phyloP scores from a whole-genome alignment of 2,329 filamentous ascomycete species.

The Dothideomycetes sp. region DNA sequence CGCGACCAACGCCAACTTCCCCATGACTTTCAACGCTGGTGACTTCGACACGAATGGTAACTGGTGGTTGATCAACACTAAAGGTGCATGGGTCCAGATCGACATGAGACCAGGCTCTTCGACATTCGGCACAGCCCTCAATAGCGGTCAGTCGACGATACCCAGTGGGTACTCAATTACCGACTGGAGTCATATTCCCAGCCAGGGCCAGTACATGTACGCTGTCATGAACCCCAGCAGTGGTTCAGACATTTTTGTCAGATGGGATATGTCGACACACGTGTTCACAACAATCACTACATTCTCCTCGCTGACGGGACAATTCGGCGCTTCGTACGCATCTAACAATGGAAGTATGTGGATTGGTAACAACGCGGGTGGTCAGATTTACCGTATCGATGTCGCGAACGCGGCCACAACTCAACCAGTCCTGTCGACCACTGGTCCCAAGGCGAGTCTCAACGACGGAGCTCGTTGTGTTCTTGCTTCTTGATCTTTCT shows the following conservation, averaged over 20 bases:
- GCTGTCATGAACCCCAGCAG: background rate
- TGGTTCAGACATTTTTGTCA: background rate
- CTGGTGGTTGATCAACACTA: background rate
- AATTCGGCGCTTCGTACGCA: background rate
- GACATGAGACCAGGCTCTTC: background rate
- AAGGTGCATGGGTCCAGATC: background rate
- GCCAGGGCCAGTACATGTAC: constrained; percentile 1
- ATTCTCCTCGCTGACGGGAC: background rate
- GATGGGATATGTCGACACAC: background rate
- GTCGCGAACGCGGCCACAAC: background rate
- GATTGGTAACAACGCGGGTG: background rate
- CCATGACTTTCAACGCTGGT: background rate
- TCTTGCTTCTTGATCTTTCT: background rate
- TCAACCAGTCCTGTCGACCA: background rate
- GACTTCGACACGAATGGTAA: background rate
- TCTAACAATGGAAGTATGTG: constrained; percentile 2
- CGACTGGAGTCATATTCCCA: constrained; percentile 1
- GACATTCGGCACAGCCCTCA: background rate
- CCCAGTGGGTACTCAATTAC: background rate
- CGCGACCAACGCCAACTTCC: background rate
- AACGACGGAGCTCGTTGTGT: constrained; percentile 9
- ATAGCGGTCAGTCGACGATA: background rate
- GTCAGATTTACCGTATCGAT: constrained; percentile 1
- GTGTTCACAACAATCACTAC: background rate
- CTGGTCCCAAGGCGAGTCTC: background rate